phyloP scores from a whole-genome alignment of 2,329 filamentous ascomycete genomes.

The Sordariomycetes sp. region DNA sequence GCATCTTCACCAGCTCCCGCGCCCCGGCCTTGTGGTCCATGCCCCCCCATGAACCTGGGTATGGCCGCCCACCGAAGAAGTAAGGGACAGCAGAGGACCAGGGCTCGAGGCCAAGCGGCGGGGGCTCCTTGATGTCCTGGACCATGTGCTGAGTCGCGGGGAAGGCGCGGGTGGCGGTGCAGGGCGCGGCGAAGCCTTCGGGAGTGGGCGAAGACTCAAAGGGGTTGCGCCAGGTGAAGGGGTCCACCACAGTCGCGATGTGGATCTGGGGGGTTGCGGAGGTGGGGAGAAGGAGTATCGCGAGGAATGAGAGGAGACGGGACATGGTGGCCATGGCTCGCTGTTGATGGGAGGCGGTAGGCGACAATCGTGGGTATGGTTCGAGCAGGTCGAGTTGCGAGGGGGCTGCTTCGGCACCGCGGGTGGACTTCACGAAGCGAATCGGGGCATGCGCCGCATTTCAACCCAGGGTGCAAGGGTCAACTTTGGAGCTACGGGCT shows the following conservation, averaged over 20 bases:
- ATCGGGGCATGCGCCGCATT: not conserved
- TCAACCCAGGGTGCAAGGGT: not conserved
- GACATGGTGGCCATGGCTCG: not conserved
- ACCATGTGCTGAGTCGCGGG: slow-evolving; percentile 16
- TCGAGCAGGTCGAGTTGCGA: not conserved
- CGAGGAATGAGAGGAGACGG: not conserved
- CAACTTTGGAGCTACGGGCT: not conserved
- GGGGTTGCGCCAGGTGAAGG: slow-evolving; percentile 16
- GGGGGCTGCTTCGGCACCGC: not conserved
- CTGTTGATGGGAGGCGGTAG: not conserved
- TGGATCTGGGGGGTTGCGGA: slow-evolving; percentile 3
- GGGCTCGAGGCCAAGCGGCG: slow-evolving; percentile 11
- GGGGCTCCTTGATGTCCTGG: slow-evolving; percentile 10
- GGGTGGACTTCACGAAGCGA: not conserved
- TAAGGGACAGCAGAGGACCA: slow-evolving; percentile 14
- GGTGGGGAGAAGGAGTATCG: not conserved
- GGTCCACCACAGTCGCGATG: slow-evolving; percentile 12
- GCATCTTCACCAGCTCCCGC: slow-evolving; percentile 23
- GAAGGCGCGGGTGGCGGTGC: slow-evolving; percentile 13
- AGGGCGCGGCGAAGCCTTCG: slow-evolving; percentile 14
- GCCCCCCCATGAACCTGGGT: slow-evolving; percentile 27
- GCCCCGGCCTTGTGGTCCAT: slow-evolving; percentile 23
- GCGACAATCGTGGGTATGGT: not conserved
- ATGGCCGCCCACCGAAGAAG: slow-evolving; percentile 13
- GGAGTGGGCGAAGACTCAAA: slow-evolving; percentile 15